These are phyloP conservation scores for Fomitopsis schrenkii DNA, from an alignment of 1,284 basidiomycete genomes.

Conservation along the genomic window DNA sequence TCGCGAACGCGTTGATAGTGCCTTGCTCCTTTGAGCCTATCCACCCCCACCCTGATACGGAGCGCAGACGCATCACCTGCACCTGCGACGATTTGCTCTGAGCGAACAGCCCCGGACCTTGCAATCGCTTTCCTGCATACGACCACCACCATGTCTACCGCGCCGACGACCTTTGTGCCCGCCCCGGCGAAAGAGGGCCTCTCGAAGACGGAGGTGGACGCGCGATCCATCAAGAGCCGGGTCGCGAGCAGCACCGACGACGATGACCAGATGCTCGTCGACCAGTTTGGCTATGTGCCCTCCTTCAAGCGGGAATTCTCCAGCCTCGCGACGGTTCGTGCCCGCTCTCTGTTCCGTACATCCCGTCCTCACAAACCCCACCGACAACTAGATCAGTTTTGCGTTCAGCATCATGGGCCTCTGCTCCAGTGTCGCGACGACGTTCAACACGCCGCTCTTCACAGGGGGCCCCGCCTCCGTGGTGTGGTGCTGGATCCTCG, in stretches of 20 bases:
- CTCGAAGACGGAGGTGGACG: conserved; percentile 2
- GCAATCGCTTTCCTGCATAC: neutral
- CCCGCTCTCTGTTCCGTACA: neutral
- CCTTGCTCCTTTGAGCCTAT: neutral
- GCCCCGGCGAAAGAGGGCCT: neutral
- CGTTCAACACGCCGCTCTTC: conserved; percentile 76
- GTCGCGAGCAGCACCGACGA: neutral
- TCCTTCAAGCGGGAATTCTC: conserved; percentile 82
- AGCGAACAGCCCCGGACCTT: neutral
- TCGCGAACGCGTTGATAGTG: neutral
- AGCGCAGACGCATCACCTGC: neutral
- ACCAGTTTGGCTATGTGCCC: conserved; percentile 69
- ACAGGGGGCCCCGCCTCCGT: conserved; percentile 80
- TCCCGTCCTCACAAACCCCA: neutral
- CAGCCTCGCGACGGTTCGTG: conserved; percentile 64
- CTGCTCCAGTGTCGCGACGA: conserved; percentile 77
- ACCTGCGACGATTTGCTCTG: neutral
- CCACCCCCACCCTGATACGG: neutral
- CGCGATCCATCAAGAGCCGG: conserved; percentile 1
- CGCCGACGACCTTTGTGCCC: neutral
- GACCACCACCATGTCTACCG: neutral
- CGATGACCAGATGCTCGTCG: conserved; percentile 64
- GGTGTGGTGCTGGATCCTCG: conserved; percentile 81
- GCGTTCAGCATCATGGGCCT: conserved; percentile 81
- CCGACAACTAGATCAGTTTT: conserved; percentile 55